These are phyloP conservation scores for Aaosphaeria pasadenensis DNA, from an alignment of 2,329 filamentous ascomycete species.

Conservation along the genomic window DNA sequence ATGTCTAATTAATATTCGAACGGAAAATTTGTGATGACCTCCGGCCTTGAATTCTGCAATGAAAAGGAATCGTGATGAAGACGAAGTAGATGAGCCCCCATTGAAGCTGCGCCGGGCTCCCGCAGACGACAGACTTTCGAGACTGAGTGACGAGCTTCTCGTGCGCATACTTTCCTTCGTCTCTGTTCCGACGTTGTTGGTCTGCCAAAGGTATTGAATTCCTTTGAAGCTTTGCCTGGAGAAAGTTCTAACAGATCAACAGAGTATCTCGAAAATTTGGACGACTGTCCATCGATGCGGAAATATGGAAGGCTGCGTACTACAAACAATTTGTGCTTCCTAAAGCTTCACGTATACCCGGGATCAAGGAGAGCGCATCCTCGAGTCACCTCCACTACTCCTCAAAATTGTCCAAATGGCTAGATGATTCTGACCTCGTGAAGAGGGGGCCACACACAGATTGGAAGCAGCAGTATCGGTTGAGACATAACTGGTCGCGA, in stretches of 20 bases:
- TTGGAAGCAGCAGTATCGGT: conserved; percentile 86
- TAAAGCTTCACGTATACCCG: conserved; percentile 71
- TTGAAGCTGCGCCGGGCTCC: conserved; percentile 46
- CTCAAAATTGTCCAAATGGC: conserved; percentile 58
- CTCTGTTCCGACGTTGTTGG: conserved; percentile 65
- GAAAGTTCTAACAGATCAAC: no score
- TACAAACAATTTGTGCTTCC: conserved; percentile 84
- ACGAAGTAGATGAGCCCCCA: conserved; percentile 21
- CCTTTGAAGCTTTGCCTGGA: no score
- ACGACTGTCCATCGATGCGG: conserved; percentile 71
- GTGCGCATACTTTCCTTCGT: conserved; percentile 79
- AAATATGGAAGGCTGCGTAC: conserved; percentile 89
- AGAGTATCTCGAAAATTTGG: conserved; percentile 74
- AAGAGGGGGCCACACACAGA: conserved; percentile 54
- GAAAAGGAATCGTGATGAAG: conserved; percentile 38
- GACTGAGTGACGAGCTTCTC: conserved; percentile 82
- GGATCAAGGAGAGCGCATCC: conserved; percentile 49
- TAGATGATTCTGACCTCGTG: conserved; percentile 59
- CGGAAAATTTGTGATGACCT: no score
- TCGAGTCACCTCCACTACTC: conserved; percentile 48
- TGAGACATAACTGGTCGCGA: conserved; percentile 86
- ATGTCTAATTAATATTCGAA: no score
- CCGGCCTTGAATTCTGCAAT: conserved; percentile 13
- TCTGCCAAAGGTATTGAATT: conserved; percentile 55
- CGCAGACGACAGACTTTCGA: conserved; percentile 61